Percentiles rank a stretch among this genome's conserved stretches.
These are phyloP conservation scores for Paramecium primaurelia DNA, from an alignment of 73 alveolate species.

Conservation along the genomic window DNA sequence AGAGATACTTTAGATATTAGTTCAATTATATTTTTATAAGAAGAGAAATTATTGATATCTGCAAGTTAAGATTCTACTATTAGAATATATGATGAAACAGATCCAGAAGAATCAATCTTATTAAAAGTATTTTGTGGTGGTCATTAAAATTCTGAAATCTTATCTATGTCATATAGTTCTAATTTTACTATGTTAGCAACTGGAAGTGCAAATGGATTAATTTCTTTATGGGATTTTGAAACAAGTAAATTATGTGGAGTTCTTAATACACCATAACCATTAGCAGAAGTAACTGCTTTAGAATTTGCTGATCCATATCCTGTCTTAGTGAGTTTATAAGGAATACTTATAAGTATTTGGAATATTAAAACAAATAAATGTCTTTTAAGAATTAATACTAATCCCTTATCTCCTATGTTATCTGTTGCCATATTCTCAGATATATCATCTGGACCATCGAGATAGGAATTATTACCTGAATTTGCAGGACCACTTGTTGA, in stretches of 20 bases:
- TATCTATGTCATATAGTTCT: conserved; percentile 75
- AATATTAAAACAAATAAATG: conserved; percentile 60
- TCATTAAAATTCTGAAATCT: conserved; percentile 88
- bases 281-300: conserved; percentile 68
- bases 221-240: conserved; percentile 96
- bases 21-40: conserved; percentile 65
- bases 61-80: conserved; percentile 87
- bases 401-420: background rate
- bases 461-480: conserved; percentile 65
- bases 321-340: conserved; percentile 74
- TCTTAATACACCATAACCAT: conserved; percentile 69
- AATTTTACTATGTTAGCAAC: conserved; percentile 90
- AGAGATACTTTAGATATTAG: conserved; percentile 65
- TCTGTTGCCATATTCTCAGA: background rate
- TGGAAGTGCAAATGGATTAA: conserved; percentile 87
- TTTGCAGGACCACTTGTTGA: conserved; percentile 38
- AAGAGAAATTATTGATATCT: conserved; percentile 78
- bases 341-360: conserved; percentile 74
- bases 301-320: conserved; percentile 92
- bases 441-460: conserved; percentile 63
- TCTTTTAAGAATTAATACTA: background rate
- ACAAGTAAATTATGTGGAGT: conserved; percentile 89
- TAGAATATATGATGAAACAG: conserved; percentile 83
- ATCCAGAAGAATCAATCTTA: conserved; percentile 85
- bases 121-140: conserved; percentile 74